Evolutionary conservation across 805 yeast species (phyloP), one percentile per base, ranked within the genome.

Genomic region (Pichia californica): DNA sequence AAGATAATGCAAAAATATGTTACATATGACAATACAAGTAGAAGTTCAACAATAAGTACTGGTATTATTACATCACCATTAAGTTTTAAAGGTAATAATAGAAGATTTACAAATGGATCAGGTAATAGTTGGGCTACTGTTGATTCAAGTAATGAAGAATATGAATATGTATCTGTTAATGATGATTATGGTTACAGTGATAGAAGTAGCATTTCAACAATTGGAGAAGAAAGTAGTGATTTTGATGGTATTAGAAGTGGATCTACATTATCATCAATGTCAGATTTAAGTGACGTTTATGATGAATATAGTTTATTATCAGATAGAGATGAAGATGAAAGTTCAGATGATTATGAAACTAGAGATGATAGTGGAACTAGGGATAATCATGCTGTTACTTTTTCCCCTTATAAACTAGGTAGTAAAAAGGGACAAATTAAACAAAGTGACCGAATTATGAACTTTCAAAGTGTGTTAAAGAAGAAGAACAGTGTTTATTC

Each of bases 381-480:
- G 14, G 20, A 16, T 19, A 20, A 9, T 10, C 21, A 11, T 8
- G 14, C 11, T 13, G 30, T 18, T 7, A 16, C n/a, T n/a, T n/a
- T n/a, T n/a, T n/a, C n/a, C n/a, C n/a, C n/a, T n/a, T n/a, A n/a
- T n/a, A n/a, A n/a, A n/a, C n/a, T n/a, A 14, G 7, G 23, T n/a
- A 19, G 10, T 20, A 15, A 14, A 16, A 15, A 19, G 1, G 5
- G 5, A 3, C n/a, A 32, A 8, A 32, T 48, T 4, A 41, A 44
- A 28, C 43, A 39, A 10, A 38, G 44, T 2, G 28, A 30, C 27
- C 36, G 44, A 15, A 31, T 47, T 13, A 25, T 45, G 7, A 28
- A 41, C 29, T 33, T 47, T 19, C 38, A 44, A 11, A 31, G 41
- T 14, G 36, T 41, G 7, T 28, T 47, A n/a, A 42, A 45, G 36